Base-by-base conservation (phyloP, 164 flowering plant species). In the Hamamelis virginiana region DNA sequence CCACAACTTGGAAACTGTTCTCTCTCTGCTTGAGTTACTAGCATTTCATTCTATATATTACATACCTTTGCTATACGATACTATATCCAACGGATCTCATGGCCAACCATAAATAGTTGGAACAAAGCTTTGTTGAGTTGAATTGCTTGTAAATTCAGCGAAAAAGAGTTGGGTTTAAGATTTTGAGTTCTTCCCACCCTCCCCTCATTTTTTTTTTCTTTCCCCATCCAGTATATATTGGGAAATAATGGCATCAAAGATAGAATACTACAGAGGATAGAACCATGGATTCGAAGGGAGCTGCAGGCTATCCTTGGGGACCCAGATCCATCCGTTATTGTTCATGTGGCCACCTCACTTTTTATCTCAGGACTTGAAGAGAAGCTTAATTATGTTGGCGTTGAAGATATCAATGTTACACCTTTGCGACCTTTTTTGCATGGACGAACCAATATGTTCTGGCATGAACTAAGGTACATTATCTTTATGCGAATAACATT, bases 271-370 rank as follows among this genome's bases (percentile, higher is more conserved):
- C 78, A 65, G 74, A 81, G 81, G 62, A 73, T 92, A 65, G 90
- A 85, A 62, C 92, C 94, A 64, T 92, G 97, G 97, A 84, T 92
- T 62, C 65, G 25, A 23, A 89, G 97, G 79, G 97, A 92, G 81
- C 73, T 89, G 66, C 80, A 81, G 65, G 94, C 91, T 19, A 70
- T 92, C 46, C 89, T 90, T 62, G 83, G 82, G 59, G 96, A 92
- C 53, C 81, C 85, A 4, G 90, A 90, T 80, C 90, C 92, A 41
- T 67, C 87, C 22, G 67, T 92, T 61, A 82, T 90, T 81, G 90
- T 88, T 66, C 93, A 86, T 76, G 82, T 92, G 44, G 87, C 78
- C 25, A 74, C 90, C 48, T 84, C 91, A 21, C 72, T 85, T 27
- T 86, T 74, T 62, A 64, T 90, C 27, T 67, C 81, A 66, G 66